Conservation (phyloP, 2,329 filamentous ascomycete genomes). For the Aureobasidium sp. region DNA sequence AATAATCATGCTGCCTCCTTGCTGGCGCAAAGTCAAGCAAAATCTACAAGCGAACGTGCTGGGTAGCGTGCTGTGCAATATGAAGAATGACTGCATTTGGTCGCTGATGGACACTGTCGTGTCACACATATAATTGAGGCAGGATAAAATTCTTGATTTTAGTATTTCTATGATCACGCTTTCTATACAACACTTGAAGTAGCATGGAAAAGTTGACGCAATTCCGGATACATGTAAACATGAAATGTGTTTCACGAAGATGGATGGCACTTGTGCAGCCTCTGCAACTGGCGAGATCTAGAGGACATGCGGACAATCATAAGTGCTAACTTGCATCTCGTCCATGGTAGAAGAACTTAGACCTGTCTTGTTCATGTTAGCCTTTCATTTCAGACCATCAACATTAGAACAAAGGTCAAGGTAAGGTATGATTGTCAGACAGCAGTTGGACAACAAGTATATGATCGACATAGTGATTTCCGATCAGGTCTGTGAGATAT, state of each 20-base stretch:
- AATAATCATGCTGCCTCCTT: neutral
- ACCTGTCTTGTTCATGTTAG: conserved; percentile 11
- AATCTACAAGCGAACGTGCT: neutral
- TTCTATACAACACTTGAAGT: neutral
- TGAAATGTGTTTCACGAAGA: neutral
- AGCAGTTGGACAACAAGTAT: conserved; percentile 67
- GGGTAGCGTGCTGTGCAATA: neutral
- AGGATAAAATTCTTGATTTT: neutral
- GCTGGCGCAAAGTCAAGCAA: neutral
- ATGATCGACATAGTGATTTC: conserved; percentile 63
- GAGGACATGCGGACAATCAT: neutral
- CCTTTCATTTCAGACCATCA: neutral
- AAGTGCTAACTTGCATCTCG: neutral
- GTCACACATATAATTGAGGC: neutral
- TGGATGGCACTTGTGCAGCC: neutral
- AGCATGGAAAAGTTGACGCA: neutral
- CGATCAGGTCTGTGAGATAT: conserved; percentile 80
- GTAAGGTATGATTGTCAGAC: conserved; percentile 50
- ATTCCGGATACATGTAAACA: neutral
- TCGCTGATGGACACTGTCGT: neutral
- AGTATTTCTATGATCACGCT: neutral
- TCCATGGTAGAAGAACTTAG: neutral
- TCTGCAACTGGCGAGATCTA: neutral
- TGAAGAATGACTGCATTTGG: too few species aligned
- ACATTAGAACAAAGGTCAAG: neutral